phyloP scores from a whole-genome alignment of 345 rosid species.

The Cardiospermum halicacabum region DNA sequence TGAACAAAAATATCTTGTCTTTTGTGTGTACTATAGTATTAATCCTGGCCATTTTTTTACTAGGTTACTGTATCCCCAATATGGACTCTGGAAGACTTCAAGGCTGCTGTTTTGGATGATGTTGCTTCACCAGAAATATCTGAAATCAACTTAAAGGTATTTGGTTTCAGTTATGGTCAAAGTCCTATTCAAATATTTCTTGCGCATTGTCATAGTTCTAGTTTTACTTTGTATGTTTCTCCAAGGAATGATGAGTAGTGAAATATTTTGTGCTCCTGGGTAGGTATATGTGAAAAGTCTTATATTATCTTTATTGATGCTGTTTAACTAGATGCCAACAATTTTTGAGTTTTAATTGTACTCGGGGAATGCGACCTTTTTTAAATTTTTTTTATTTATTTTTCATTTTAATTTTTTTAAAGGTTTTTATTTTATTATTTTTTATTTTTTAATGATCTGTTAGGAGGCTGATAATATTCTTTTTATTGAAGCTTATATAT shows the following conservation, averaged over 20 bases:
- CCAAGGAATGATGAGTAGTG: neutral
- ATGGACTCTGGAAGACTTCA: conserved; percentile 79
- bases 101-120: conserved; percentile 53
- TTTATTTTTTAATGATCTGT: neutral
- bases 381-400: too few relatives aligned
- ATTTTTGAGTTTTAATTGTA: neutral
- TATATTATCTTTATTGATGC: neutral
- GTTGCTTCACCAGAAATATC: conserved; percentile 48
- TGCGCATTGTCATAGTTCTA: neutral
- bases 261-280: neutral
- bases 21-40: neutral
- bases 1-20: neutral
- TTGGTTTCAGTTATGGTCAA: conserved; percentile 5
- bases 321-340: neutral
- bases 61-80: conserved; percentile 54
- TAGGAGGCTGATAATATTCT: neutral
- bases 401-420: too few relatives aligned
- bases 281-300: neutral
- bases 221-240: neutral
- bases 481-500: conserved; percentile 61
- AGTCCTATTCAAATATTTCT: neutral
- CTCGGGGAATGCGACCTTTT: too few relatives aligned
- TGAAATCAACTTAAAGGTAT: conserved; percentile 76
- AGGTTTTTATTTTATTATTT: neutral
- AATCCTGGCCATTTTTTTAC: conserved; percentile 13